phyloP scores from a whole-genome alignment of 2,329 filamentous ascomycete species.

The Pleomassaria siparia region DNA sequence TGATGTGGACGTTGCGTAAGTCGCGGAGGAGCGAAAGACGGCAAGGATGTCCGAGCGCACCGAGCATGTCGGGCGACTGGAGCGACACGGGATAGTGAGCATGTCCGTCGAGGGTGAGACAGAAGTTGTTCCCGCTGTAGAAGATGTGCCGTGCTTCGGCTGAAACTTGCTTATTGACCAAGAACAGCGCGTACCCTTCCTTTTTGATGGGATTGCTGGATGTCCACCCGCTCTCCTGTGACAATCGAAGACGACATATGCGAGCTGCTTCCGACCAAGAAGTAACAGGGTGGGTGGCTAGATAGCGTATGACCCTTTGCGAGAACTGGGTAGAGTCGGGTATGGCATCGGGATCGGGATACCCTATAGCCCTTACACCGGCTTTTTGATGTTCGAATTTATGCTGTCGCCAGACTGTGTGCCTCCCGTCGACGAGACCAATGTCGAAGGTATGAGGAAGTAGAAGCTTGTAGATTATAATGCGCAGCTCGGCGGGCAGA shows the following conservation, averaged over 20 bases:
- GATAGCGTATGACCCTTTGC: too few species aligned
- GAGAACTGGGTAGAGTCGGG: too few species aligned
- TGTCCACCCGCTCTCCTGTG: too few species aligned
- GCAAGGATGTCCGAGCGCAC: slow-evolving; percentile 10
- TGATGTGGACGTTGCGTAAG: slow-evolving; percentile 19
- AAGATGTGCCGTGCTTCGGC: slow-evolving; percentile 23
- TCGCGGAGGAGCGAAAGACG: slow-evolving; percentile 21
- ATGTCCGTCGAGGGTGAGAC: slow-evolving; percentile 14
- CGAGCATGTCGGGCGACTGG: slow-evolving; percentile 20
- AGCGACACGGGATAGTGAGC: slow-evolving; percentile 12
- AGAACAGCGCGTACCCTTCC: slow-evolving; percentile 11
- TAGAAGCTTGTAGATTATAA: slow-evolving; percentile 14
- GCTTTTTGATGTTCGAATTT: neutral
- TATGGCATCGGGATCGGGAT: too few species aligned
- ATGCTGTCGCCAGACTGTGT: neutral
- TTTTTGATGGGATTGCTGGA: neutral
- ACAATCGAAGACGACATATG: too few species aligned
- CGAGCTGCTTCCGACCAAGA: too few species aligned
- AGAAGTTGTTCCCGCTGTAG: slow-evolving; percentile 23
- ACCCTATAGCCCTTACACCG: neutral
- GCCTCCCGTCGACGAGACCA: neutral
- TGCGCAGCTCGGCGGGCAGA: slow-evolving; percentile 20
- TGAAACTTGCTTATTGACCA: slow-evolving; percentile 17
- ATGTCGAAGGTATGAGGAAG: slow-evolving; percentile 7
- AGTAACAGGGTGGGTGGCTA: too few species aligned